Conservation (phyloP, 495 filamentous ascomycete species). For the Penicillium cataractarum region DNA sequence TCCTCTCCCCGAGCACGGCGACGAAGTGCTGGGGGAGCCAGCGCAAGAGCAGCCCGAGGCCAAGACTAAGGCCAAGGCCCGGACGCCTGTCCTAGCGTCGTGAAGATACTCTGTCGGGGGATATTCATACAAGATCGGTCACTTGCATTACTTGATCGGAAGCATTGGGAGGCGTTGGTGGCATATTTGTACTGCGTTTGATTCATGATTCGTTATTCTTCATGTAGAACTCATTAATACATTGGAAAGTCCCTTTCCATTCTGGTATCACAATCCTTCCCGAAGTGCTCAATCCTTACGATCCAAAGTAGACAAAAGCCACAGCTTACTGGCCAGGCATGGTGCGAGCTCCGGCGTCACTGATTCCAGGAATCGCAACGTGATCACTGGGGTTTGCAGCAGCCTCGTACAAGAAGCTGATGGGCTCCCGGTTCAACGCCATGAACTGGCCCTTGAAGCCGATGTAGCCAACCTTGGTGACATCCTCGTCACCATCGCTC, state of each 20-base stretch:
- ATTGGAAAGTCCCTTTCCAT: neutral
- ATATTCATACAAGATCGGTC: conserved; percentile 3
- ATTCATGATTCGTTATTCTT: conserved; percentile 20
- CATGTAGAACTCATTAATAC: conserved; percentile 14
- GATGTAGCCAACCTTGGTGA: conserved; percentile 77
- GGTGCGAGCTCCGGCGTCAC: conserved; percentile 40
- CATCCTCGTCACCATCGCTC: conserved; percentile 70
- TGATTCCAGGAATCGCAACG: conserved; percentile 53
- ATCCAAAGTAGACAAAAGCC: neutral
- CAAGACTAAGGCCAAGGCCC: conserved; percentile 42
- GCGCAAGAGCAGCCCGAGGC: conserved; percentile 43
- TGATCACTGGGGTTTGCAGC: conserved; percentile 92
- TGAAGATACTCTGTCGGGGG: conserved; percentile 5
- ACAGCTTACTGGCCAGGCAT: conserved; percentile 43
- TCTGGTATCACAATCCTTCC: neutral
- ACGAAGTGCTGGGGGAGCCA: conserved; percentile 27
- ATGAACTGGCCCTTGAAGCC: conserved; percentile 94
- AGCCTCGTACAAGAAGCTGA: conserved; percentile 88
- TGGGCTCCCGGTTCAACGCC: conserved; percentile 78
- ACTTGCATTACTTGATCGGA: conserved; percentile 19
- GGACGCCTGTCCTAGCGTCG: conserved; percentile 36
- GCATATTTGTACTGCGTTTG: conserved; percentile 12
- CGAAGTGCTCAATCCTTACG: neutral
- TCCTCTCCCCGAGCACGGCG: conserved; percentile 19
- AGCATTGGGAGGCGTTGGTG: conserved; percentile 38